These are phyloP conservation scores for Cadophora malorum DNA, from an alignment of 2,329 filamentous ascomycete species.

Conservation along the genomic window DNA sequence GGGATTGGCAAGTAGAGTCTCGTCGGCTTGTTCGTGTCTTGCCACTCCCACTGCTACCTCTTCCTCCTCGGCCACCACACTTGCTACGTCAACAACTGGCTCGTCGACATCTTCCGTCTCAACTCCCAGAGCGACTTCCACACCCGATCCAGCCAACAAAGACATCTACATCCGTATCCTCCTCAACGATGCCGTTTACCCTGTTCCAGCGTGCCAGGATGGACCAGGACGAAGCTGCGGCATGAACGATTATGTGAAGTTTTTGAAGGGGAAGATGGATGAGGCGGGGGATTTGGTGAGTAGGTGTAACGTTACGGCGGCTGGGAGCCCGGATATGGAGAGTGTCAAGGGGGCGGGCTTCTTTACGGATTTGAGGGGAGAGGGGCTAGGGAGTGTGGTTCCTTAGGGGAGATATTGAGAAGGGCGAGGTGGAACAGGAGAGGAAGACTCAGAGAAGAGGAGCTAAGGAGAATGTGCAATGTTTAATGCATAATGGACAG, in stretches of 20 bases:
- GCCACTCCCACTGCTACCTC: background rate
- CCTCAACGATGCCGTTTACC: conserved; percentile 69
- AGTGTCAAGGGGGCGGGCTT: conserved; percentile 56
- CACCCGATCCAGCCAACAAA: conserved; percentile 36
- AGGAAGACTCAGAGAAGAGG: background rate
- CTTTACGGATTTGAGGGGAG: conserved; percentile 51
- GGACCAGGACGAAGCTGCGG: conserved; percentile 62
- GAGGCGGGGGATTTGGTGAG: conserved; percentile 31
- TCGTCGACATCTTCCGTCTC: conserved; percentile 15
- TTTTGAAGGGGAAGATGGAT: conserved; percentile 25
- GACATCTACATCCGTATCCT: conserved; percentile 60
- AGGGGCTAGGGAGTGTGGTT: conserved; percentile 32
- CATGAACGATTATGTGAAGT: conserved; percentile 44
- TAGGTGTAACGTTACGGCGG: conserved; percentile 50
- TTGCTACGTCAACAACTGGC: background rate
- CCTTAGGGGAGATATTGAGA: conserved; percentile 25
- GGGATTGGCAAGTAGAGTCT: conserved; percentile 6
- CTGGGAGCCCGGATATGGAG: conserved; percentile 47
- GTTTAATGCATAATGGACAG: background rate
- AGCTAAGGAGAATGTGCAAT: background rate
- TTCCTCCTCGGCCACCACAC: conserved; percentile 5
- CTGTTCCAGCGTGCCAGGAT: conserved; percentile 58
- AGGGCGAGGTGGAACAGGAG: background rate
- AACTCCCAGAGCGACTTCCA: conserved; percentile 5
- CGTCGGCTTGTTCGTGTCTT: conserved; percentile 17